Conservation (phyloP, 2,329 filamentous ascomycete genomes). For the Cadophora malorum region DNA sequence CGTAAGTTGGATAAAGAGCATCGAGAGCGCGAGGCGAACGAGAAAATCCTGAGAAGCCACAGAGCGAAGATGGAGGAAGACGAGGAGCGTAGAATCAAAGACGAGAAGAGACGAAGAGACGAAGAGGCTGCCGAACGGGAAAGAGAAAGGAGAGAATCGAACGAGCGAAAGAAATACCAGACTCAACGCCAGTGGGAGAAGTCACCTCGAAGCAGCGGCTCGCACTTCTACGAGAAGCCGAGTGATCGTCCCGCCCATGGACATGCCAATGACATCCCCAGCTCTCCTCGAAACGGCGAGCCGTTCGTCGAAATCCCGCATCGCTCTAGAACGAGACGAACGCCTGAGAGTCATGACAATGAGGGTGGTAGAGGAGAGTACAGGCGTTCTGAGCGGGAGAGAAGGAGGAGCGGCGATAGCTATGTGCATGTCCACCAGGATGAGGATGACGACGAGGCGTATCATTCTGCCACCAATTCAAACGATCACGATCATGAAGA, state of each 20-base stretch:
- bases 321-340: background rate
- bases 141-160: background rate
- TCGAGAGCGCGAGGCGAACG: background rate
- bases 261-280: background rate
- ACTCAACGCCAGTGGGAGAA: background rate
- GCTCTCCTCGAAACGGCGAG: background rate
- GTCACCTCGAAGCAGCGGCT: background rate
- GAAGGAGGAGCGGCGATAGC: background rate
- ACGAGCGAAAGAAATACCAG: background rate
- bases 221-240: background rate
- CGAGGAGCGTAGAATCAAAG: background rate
- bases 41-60: background rate
- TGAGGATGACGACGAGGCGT: background rate
- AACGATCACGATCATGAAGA: conserved; percentile 6
- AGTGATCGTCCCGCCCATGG: too few relatives aligned
- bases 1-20: background rate
- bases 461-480: background rate
- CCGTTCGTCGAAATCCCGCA: background rate
- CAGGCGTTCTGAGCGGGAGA: background rate
- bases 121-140: background rate
- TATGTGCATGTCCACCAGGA: background rate
- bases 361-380: background rate
- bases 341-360: background rate
- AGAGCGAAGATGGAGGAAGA: background rate
- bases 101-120: background rate